Percentiles rank a stretch among this genome's conserved stretches.
Evolutionary conservation across 768 basidiomycete species (phyloP).

Genomic region (Hypholoma fasciculare): DNA sequence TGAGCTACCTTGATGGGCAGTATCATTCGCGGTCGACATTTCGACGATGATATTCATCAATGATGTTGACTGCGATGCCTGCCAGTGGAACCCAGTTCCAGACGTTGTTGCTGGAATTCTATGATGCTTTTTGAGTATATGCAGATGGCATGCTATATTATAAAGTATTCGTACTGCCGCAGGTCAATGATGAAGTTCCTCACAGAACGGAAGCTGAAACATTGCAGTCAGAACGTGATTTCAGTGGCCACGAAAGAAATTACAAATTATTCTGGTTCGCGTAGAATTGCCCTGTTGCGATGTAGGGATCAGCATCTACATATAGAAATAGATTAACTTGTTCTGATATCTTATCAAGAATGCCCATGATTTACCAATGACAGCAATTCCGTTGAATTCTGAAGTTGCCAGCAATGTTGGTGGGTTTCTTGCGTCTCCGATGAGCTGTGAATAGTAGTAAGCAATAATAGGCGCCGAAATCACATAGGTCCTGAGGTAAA

Average conservation of each 20-base stretch:
- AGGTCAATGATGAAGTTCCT: constrained; percentile 77
- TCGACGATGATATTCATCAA: constrained; percentile 70
- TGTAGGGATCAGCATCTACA: constrained; percentile 76
- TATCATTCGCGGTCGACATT: constrained; percentile 67
- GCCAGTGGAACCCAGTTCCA: constrained; percentile 81
- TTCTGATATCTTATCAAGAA: background rate
- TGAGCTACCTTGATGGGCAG: constrained; percentile 61
- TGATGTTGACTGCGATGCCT: constrained; percentile 78
- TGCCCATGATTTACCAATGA: constrained; percentile 56
- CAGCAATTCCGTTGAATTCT: constrained; percentile 66
- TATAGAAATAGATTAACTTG: background rate
- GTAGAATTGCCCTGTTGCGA: constrained; percentile 66
- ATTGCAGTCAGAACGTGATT: background rate
- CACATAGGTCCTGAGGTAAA: constrained; percentile 54
- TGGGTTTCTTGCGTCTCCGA: constrained; percentile 69
- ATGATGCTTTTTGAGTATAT: background rate
- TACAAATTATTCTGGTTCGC: constrained; percentile 68
- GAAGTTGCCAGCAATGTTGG: constrained; percentile 67
- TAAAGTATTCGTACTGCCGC: constrained; percentile 31
- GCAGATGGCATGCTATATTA: background rate
- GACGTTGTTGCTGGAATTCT: constrained; percentile 50
- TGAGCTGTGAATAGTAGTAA: constrained; percentile 77
- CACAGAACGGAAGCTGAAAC: constrained; percentile 61
- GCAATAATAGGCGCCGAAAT: constrained; percentile 67
- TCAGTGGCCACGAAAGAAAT: constrained; percentile 11